Base-by-base conservation (phyloP, 306 rosid species). In the Cercis canadensis region DNA sequence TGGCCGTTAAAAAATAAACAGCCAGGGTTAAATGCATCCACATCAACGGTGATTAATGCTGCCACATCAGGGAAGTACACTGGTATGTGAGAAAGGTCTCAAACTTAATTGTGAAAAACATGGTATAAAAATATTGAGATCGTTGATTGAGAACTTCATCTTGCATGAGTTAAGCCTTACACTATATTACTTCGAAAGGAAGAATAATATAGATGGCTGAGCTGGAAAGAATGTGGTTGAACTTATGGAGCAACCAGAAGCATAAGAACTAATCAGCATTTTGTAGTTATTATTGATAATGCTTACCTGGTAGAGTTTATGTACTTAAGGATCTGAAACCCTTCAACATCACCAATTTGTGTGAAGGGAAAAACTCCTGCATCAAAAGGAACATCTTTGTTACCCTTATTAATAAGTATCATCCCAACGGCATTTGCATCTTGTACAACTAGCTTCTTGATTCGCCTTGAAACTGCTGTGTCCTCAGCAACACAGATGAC, bases 351-450 rank as follows among this genome's bases (percentile, higher is more conserved):
- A 45, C 87, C 94, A 76, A 94, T 78, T 70, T 86, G 66, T 50
- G 88, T 24, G 61, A 87, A 89, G 11, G 98, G 90, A 74, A 94
- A 94, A 62, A 47, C 57, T 51, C 85, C 97, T 18, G 98, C 85
- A 84, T 89, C 97, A 54, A 71, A 86, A 37, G 95, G 85, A 73
- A 81, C 83, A 68, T 80, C 84, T 68, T 57, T 88, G 66, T 79
- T 64, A 14, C 44, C 57, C 71, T 87, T 85, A 13, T 69, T 76
- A 55, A 94, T 80, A 65, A 94, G 56, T 50, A 94, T 86, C 81
- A 94, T 54, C 43, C 98, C 98, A 21, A 36, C 62, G 54, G 98
- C 97, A 74, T 72, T 84, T 37, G 96, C 92, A 80, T 94, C 96
- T 69, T 91, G 87, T 54, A 83, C 84, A 43, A 94, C 95, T 57